Conservation (phyloP, 164 flowering plant species). For the Santalum album region DNA sequence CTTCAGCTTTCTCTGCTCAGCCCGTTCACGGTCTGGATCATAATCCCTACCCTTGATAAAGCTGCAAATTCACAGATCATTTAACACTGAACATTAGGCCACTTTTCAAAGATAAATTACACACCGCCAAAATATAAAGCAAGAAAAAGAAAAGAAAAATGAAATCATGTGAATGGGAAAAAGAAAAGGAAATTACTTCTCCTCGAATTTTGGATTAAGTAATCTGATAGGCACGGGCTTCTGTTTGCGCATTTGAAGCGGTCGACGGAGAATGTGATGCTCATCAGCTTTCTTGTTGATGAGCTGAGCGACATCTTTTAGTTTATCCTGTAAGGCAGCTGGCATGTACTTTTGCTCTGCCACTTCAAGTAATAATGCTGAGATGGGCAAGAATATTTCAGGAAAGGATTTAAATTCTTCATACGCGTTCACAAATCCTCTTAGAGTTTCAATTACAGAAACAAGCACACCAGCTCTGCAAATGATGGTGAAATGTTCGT, state of each 20-base stretch:
- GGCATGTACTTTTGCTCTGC: constrained; percentile 44
- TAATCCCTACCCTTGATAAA: constrained; percentile 97
- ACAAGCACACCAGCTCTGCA: constrained; percentile 73
- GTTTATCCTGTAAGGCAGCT: constrained; percentile 28
- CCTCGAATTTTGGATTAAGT: constrained; percentile 78
- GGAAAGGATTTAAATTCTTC: constrained; percentile 66
- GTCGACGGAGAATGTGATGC: constrained; percentile 46
- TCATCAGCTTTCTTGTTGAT: constrained; percentile 46
- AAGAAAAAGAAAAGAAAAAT: neutral
- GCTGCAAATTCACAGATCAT: constrained; percentile 63
- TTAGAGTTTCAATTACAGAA: constrained; percentile 46
- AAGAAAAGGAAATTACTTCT: constrained; percentile 38
- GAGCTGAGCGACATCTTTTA: constrained; percentile 34
- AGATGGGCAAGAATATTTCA: constrained; percentile 69
- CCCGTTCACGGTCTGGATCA: constrained; percentile 87
- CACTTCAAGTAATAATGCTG: constrained; percentile 38
- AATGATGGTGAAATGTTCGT: too few species aligned
- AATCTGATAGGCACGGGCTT: constrained; percentile 69
- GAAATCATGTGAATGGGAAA: too few species aligned
- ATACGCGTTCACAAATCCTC: constrained; percentile 48
- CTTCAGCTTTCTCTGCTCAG: constrained; percentile 64
- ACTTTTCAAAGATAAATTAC: too few species aligned
- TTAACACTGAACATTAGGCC: too few species aligned
- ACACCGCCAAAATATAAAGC: too few species aligned
- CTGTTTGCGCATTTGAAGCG: constrained; percentile 77